Percentiles rank a stretch among this genome's conserved stretches.
phyloP scores from a whole-genome alignment of 75 land plant species.

The Ceratopteris richardii region DNA sequence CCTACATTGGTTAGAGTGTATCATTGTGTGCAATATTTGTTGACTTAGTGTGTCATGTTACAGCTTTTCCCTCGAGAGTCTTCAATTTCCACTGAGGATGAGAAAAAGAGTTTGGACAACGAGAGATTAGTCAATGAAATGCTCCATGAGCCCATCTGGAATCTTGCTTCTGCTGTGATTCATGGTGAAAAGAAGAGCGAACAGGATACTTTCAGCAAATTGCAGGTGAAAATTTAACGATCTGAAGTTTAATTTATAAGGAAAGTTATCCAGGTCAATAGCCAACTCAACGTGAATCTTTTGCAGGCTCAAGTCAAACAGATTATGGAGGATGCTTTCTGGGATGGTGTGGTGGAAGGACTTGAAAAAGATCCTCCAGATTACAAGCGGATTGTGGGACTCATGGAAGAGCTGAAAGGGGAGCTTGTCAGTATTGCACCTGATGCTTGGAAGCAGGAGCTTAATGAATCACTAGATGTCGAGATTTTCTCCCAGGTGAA shows the following conservation, averaged over 20 bases:
- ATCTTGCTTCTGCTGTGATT: slow-evolving; percentile 6
- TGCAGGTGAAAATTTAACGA: slow-evolving; percentile 7
- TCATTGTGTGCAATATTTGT: too few relatives aligned
- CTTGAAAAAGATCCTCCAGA: slow-evolving; percentile 42
- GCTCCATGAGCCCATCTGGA: slow-evolving; percentile 48
- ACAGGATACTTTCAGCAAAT: background rate
- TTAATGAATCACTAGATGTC: slow-evolving; percentile 62
- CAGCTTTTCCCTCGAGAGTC: too few relatives aligned
- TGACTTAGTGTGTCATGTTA: too few relatives aligned
- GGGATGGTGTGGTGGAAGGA: slow-evolving; percentile 76
- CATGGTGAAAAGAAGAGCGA: background rate
- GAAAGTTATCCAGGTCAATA: background rate
- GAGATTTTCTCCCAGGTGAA: slow-evolving; percentile 80
- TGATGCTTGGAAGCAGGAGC: slow-evolving; percentile 66
- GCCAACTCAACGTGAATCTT: too few relatives aligned
- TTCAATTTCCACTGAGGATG: background rate
- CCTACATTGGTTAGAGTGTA: too few relatives aligned
- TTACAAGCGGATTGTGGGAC: slow-evolving; percentile 53
- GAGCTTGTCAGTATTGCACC: slow-evolving; percentile 84
- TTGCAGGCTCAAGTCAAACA: slow-evolving; percentile 57
- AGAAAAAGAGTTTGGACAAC: slow-evolving; percentile 39
- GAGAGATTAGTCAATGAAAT: slow-evolving; percentile 76
- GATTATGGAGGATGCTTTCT: slow-evolving; percentile 89
- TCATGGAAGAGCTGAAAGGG: slow-evolving; percentile 68
- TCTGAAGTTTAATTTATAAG: background rate